Percentiles rank a stretch among this genome's conserved stretches.
Evolutionary conservation across 1,139 yeast species (phyloP).

Genomic region (Pneumocystis carinii): DNA sequence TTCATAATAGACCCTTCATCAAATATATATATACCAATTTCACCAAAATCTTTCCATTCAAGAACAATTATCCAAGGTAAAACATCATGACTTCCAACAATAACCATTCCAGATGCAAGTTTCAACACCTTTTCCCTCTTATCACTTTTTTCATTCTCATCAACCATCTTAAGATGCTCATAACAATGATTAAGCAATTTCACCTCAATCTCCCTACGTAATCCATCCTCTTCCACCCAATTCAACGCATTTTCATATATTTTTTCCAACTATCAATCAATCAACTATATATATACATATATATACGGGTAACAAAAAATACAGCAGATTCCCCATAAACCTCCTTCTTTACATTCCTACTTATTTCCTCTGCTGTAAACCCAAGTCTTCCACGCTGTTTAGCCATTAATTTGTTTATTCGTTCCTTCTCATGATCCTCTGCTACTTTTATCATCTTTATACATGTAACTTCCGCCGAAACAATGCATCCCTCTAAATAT

Average conservation of each 20-base stretch:
- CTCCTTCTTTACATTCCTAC: constrained; percentile 37
- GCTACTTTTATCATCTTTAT: constrained; percentile 35
- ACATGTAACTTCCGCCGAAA: constrained; percentile 38
- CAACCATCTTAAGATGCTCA: constrained; percentile 36
- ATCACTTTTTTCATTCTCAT: constrained; percentile 27
- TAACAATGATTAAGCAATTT: constrained; percentile 43
- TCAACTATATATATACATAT: not conserved
- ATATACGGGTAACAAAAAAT: not conserved
- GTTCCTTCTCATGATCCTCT: constrained; percentile 30
- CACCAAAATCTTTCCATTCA: constrained; percentile 55
- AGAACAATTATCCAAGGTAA: constrained; percentile 63
- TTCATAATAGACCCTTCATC: not conserved
- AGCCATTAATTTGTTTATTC: constrained; percentile 20
- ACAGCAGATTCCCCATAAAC: constrained; percentile 10
- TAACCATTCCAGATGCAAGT: constrained; percentile 58
- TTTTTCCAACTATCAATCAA: constrained; percentile 27
- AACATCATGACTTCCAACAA: constrained; percentile 44
- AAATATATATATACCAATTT: constrained; percentile 21
- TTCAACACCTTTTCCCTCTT: constrained; percentile 35
- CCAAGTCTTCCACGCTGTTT: constrained; percentile 20
- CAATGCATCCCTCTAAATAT: constrained; percentile 38
- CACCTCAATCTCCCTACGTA: constrained; percentile 46
- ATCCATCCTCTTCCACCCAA: constrained; percentile 45
- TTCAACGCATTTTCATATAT: constrained; percentile 46
- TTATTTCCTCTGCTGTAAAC: constrained; percentile 14